Base-by-base conservation (phyloP, 73 alveolate genomes). In the Uronychia setigera region DNA sequence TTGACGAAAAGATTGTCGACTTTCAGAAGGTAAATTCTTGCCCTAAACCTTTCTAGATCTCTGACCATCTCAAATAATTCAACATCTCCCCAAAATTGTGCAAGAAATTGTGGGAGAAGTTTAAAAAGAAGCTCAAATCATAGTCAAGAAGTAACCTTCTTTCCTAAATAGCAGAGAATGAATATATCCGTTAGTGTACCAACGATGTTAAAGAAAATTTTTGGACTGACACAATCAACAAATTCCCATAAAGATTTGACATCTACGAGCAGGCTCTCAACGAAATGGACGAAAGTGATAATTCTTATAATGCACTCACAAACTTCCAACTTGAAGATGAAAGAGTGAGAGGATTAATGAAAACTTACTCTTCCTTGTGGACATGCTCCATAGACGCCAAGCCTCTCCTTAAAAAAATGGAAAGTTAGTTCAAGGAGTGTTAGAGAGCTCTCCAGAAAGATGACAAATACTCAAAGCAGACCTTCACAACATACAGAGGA, bases 221-320 rank as follows among this genome's bases (percentile, higher is more conserved):
- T 74, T 86, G 92, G 92, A 79, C 87, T 33, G 92, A 86, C 29
- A 78, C 88, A 13, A 80, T 80, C 78, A 57, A 86, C 60, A 86
- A 32, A 80, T 86, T 86, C 76, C 82, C 82, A 34, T 46, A 31
- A 1, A 57, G 92, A 79, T 57, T 59, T 59, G 59, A 78, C 31
- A 77, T 57, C 27, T 85, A 85, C 33, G 82, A 77, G 78, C 27
- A 35, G 33, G 29, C n/a, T 14, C 34, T 35, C 78, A 60, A 33
- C 29, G 77, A 26, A 33, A 26, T 28, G 11, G 27, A 46, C 19
- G 67, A 46, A 11, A n/a, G n/a, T n/a, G 67, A 46, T 19, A 19
- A 46, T 19, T 46, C 67, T 19, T 11, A 46, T 19, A 46, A 19
- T 19, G 67, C 19, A 19, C 5, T 46, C 19, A 46, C 67, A 5